These are phyloP conservation scores for Trichoderma arundinaceum DNA, from an alignment of 2,329 filamentous ascomycete species.

Conservation along the genomic window DNA sequence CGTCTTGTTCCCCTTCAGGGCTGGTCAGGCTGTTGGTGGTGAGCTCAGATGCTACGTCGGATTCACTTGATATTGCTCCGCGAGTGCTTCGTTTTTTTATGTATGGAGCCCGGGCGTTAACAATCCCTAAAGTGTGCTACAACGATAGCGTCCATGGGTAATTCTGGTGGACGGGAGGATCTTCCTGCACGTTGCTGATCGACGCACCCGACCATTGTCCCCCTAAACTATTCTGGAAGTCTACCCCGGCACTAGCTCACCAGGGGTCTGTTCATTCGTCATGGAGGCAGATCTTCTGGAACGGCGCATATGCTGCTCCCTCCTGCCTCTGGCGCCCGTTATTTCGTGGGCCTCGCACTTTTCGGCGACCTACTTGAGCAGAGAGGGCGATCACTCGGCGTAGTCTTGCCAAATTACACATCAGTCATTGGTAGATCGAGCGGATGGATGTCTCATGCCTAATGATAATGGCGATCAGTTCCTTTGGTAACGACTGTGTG, in stretches of 20 bases:
- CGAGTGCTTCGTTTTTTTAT: slow-evolving; percentile 7
- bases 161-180: slow-evolving; percentile 31
- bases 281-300: slow-evolving; percentile 33
- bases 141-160: slow-evolving; percentile 10
- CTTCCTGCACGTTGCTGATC: slow-evolving; percentile 33
- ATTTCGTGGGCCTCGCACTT: slow-evolving; percentile 3
- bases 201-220: slow-evolving; percentile 28
- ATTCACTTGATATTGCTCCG: slow-evolving; percentile 9
- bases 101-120: slow-evolving; percentile 13
- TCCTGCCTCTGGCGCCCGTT: slow-evolving; percentile 1
- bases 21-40: slow-evolving; percentile 8
- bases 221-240: slow-evolving; percentile 33
- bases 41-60: slow-evolving; percentile 6
- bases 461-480: slow-evolving; percentile 17
- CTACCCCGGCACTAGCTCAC: slow-evolving; percentile 31
- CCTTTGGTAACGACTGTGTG: background rate
- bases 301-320: slow-evolving; percentile 3
- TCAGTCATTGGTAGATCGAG: slow-evolving; percentile 15
- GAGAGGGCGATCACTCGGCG: slow-evolving; percentile 9
- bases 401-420: slow-evolving; percentile 12
- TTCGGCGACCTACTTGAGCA: slow-evolving; percentile 4
- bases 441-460: slow-evolving; percentile 11
- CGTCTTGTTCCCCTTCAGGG: background rate
- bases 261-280: slow-evolving; percentile 22
- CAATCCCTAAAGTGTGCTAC: background rate